These are phyloP conservation scores for Nannochloropsis oceanica DNA, from an alignment of 108 stramenopile species.

Conservation along the genomic window DNA sequence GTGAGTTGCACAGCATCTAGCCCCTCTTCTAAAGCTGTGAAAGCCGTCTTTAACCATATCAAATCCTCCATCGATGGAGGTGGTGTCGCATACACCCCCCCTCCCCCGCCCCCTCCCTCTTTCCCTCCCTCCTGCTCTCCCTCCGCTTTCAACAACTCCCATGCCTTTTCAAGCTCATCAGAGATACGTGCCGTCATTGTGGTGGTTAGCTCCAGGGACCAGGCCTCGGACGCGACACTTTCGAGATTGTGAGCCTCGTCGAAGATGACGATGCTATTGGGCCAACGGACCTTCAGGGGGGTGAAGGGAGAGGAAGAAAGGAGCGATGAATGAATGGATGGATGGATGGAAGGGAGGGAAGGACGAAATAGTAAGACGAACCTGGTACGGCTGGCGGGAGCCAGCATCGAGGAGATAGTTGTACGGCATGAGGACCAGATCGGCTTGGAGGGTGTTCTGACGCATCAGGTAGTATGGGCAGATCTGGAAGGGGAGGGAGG, in stretches of 20 bases:
- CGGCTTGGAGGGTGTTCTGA: conserved; percentile 50
- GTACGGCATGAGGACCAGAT: conserved; percentile 89
- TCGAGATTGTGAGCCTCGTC: conserved; percentile 99
- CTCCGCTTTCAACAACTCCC: neutral
- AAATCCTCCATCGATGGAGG: conserved; percentile 47
- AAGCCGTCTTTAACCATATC: conserved; percentile 52
- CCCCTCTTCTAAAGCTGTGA: conserved; percentile 56
- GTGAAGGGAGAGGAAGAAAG: neutral
- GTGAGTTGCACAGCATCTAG: conserved; percentile 6
- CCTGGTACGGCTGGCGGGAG: conserved; percentile 45
- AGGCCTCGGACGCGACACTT: conserved; percentile 73
- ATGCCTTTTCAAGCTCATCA: conserved; percentile 15
- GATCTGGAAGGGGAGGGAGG: conserved; percentile 13
- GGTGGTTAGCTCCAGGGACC: conserved; percentile 72
- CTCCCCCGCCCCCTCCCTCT: neutral
- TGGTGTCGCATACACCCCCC: neutral
- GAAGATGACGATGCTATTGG: conserved; percentile 74
- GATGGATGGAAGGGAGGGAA: neutral
- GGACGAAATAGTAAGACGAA: neutral
- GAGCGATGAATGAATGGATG: neutral
- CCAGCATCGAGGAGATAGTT: conserved; percentile 94
- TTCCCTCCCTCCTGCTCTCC: neutral
- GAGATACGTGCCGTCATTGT: conserved; percentile 53
- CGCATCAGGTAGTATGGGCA: conserved; percentile 90
- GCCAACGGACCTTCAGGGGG: conserved; percentile 34